Percentiles rank a stretch among this genome's conserved stretches.
Evolutionary conservation across 805 yeast genomes (phyloP).

Genomic region (Starmera amethionina): DNA sequence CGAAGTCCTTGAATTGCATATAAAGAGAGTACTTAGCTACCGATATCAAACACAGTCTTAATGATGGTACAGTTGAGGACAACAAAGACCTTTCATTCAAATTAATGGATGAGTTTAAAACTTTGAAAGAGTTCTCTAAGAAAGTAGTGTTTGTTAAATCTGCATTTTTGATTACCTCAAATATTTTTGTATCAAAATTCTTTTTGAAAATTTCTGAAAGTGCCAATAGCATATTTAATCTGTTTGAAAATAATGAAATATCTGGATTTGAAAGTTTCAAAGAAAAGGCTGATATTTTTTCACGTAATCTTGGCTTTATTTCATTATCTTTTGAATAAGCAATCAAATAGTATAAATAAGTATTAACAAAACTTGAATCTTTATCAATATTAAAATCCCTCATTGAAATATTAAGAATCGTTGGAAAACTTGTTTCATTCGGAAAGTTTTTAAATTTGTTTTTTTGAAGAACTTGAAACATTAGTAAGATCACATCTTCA

Average conservation of each 20-base stretch:
- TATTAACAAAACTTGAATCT: constrained; percentile 7
- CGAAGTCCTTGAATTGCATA: neutral
- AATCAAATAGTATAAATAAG: constrained; percentile 10
- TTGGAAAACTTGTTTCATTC: constrained; percentile 5
- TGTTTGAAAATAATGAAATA: constrained; percentile 10
- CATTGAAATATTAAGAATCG: neutral
- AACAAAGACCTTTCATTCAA: neutral
- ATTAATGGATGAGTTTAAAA: neutral
- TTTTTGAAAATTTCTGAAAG: constrained; percentile 7
- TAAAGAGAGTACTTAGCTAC: no score
- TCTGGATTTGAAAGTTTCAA: constrained; percentile 4
- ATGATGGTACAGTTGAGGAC: no score
- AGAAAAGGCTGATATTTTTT: constrained; percentile 14
- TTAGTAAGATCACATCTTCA: constrained; percentile 5
- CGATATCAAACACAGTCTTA: no score
- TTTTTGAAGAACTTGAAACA: constrained; percentile 13
- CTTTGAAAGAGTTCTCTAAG: constrained; percentile 3
- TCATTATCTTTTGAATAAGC: constrained; percentile 1
- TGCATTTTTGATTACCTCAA: constrained; percentile 6
- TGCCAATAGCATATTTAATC: constrained; percentile 12
- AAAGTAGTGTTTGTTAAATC: constrained; percentile 2
- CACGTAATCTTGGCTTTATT: constrained; percentile 8
- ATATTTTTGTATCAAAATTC: constrained; percentile 8
- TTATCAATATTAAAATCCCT: constrained; percentile 3
- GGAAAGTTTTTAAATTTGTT: constrained; percentile 12